These are phyloP conservation scores for Phytophthora gonapodyides DNA, from an alignment of 352 stramenopile species.

Conservation along the genomic window DNA sequence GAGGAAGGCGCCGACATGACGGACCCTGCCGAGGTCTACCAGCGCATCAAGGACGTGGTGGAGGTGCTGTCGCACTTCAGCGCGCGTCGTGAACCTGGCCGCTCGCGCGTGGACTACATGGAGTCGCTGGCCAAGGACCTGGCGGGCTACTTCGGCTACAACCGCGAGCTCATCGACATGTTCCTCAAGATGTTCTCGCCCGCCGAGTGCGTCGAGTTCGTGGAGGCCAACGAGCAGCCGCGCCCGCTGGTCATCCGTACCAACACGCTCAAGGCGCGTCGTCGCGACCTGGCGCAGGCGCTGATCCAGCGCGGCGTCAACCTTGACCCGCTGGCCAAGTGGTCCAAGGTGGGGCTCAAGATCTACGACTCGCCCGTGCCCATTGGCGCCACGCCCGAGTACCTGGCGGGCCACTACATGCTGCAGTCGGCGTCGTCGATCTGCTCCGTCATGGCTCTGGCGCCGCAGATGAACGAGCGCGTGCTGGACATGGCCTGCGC, in stretches of 20 bases:
- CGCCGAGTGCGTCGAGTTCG: conserved; percentile 98
- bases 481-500: conserved; percentile 99
- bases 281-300: conserved; percentile 97
- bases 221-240: conserved; percentile 98
- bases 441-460: conserved; percentile 98
- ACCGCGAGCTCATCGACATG: conserved; percentile 98
- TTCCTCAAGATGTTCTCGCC: conserved; percentile 98
- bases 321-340: conserved; percentile 98
- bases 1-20: conserved; percentile 57
- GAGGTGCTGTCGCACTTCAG: conserved; percentile 97
- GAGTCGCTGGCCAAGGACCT: conserved; percentile 93
- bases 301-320: conserved; percentile 99
- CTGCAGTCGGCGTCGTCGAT: conserved; percentile 99
- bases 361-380: conserved; percentile 98
- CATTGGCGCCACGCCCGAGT: conserved; percentile 99
- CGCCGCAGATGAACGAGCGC: conserved; percentile 95
- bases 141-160: conserved; percentile 98
- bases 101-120: conserved; percentile 96
- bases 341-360: conserved; percentile 99
- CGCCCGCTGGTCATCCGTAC: conserved; percentile 98
- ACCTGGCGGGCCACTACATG: conserved; percentile 99
- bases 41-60: conserved; percentile 94
- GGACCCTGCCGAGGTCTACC: conserved; percentile 88
- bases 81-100: conserved; percentile 88
- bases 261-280: conserved; percentile 99